phyloP scores from a whole-genome alignment of 306 rosid genomes.

The Cicer bijugum region DNA sequence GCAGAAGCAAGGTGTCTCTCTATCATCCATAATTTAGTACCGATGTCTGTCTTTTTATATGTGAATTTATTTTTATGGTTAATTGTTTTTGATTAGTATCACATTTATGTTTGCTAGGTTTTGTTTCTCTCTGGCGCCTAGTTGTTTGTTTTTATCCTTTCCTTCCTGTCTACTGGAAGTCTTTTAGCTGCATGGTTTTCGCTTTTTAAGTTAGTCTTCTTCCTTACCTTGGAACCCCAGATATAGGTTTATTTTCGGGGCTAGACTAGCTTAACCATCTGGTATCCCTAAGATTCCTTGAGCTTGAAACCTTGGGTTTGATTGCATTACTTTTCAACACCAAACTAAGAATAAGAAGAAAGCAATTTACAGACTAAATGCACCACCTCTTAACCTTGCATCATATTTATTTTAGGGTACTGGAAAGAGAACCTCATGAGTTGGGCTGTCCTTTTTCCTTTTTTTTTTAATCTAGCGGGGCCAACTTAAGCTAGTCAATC shows the following conservation, averaged over 20 bases:
- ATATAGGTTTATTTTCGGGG: slow-evolving; percentile 29
- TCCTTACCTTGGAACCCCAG: slow-evolving; percentile 1
- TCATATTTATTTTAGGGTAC: slow-evolving; percentile 4
- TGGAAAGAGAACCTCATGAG: slow-evolving; percentile 21
- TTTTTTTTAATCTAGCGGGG: slow-evolving; percentile 11
- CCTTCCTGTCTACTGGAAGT: slow-evolving; percentile 27
- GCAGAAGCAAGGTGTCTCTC: slow-evolving; percentile 82
- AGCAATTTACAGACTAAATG: background rate
- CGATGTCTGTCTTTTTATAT: slow-evolving; percentile 32
- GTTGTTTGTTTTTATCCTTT: slow-evolving; percentile 5
- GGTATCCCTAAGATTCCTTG: slow-evolving; percentile 5
- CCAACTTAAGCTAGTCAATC: slow-evolving; percentile 1
- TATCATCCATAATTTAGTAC: slow-evolving; percentile 36
- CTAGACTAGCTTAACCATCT: slow-evolving; percentile 29
- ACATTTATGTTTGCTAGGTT: background rate
- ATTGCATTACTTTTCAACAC: background rate
- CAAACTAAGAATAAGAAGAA: slow-evolving; percentile 7
- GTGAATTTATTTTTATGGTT: slow-evolving; percentile 24
- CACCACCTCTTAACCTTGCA: background rate
- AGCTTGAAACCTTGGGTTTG: slow-evolving; percentile 21
- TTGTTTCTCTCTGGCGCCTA: slow-evolving; percentile 18
- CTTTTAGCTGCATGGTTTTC: slow-evolving; percentile 26
- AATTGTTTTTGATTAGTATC: slow-evolving; percentile 3
- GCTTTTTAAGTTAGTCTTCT: background rate
- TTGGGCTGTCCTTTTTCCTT: slow-evolving; percentile 11